phyloP scores from a whole-genome alignment of 2,329 filamentous ascomycete genomes.

The Coccinonectria pachysandricola region DNA sequence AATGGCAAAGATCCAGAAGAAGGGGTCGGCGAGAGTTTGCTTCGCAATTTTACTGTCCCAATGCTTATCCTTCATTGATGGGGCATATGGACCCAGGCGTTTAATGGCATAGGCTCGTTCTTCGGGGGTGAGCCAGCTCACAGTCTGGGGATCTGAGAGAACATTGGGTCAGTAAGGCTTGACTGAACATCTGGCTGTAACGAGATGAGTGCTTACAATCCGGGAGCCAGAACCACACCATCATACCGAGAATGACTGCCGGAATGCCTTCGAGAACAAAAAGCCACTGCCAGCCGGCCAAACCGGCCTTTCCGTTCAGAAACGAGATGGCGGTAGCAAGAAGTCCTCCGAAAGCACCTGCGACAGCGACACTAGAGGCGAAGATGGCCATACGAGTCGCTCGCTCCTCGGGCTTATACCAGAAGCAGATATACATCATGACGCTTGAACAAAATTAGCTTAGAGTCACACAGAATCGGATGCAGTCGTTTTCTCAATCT shows the following conservation, averaged over 20 bases:
- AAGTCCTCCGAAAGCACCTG: constrained; percentile 51
- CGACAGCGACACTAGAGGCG: constrained; percentile 46
- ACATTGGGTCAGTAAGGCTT: not conserved
- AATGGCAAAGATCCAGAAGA: constrained; percentile 24
- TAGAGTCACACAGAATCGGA: not conserved
- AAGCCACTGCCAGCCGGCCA: constrained; percentile 47
- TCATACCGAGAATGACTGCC: constrained; percentile 20
- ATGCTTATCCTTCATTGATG: constrained; percentile 25
- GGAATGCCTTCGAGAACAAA: constrained; percentile 43
- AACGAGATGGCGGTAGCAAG: constrained; percentile 41
- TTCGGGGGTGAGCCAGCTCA: constrained; percentile 21
- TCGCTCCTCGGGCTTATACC: constrained; percentile 50
- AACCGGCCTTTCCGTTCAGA: constrained; percentile 33
- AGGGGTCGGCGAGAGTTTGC: constrained; percentile 21
- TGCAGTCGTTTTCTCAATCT: rapidly evolving
- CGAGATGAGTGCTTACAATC: constrained; percentile 13
- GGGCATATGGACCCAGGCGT: constrained; percentile 24
- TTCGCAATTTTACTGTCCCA: constrained; percentile 23
- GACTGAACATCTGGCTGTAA: not conserved
- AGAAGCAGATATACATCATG: constrained; percentile 50
- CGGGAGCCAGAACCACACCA: constrained; percentile 23
- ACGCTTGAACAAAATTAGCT: constrained; percentile 19
- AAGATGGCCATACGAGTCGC: constrained; percentile 50
- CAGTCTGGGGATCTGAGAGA: constrained; percentile 20
- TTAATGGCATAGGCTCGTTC: constrained; percentile 25